Evolutionary conservation across 1,139 yeast species (phyloP).

Genomic region (Hansenula anomala): DNA sequence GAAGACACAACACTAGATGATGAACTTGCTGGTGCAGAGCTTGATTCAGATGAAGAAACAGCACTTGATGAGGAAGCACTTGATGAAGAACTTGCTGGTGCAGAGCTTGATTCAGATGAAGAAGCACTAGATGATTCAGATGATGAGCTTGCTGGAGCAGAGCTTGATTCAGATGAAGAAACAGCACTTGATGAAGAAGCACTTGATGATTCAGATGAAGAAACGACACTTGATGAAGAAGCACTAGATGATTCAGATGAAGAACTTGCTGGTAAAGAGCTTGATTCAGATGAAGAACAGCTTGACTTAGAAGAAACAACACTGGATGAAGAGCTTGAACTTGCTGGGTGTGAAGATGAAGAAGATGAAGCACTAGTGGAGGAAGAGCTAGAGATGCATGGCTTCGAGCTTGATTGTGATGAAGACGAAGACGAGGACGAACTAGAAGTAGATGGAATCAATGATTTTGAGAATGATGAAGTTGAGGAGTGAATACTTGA

Average conservation of each 20-base stretch:
- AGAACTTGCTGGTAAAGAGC: constrained; percentile 10
- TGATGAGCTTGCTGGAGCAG: not conserved
- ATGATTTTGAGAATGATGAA: constrained; percentile 16
- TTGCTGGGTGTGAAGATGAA: no score
- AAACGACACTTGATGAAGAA: constrained; percentile 11
- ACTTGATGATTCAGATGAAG: constrained; percentile 22
- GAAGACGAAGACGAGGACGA: constrained; percentile 1
- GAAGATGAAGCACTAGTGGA: no score
- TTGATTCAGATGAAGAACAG: not conserved
- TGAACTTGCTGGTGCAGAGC: not conserved
- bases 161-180: not conserved
- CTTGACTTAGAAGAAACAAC: not conserved
- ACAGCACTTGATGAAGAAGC: no score
- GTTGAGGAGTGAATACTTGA: no score
- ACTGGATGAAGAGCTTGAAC: constrained; percentile 4
- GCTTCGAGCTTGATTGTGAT: constrained; percentile 1
- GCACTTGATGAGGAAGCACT: not conserved
- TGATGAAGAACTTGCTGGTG: not conserved
- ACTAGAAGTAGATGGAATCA: not conserved
- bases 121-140: not conserved
- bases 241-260: constrained; percentile 25
- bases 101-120: not conserved
- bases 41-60: no score
- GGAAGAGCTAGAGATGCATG: no score
- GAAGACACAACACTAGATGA: not conserved